phyloP scores from a whole-genome alignment of 805 yeast genomes.

The Candida sanyiensis region DNA sequence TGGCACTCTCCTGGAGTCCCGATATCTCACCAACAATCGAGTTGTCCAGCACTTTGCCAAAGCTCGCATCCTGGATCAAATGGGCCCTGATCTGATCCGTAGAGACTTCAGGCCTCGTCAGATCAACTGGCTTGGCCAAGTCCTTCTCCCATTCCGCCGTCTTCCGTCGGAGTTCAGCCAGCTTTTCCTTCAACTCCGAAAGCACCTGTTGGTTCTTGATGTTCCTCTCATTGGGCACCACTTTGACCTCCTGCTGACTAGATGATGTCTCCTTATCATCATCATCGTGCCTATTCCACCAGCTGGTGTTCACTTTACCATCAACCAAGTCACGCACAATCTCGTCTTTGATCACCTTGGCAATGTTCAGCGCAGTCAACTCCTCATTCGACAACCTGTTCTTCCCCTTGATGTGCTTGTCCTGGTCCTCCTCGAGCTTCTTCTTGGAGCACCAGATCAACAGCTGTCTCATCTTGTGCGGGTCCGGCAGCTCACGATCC shows the following conservation, averaged over 20 bases:
- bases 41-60: slow-evolving; percentile 19
- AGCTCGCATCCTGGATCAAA: slow-evolving; percentile 17
- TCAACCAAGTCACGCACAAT: slow-evolving; percentile 50
- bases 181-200: slow-evolving; percentile 38
- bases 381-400: slow-evolving; percentile 31
- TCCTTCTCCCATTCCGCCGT: slow-evolving; percentile 40
- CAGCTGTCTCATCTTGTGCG: slow-evolving; percentile 66
- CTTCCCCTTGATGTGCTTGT: slow-evolving; percentile 22
- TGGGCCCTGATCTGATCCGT: slow-evolving; percentile 4
- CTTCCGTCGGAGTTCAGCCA: slow-evolving; percentile 40
- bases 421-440: slow-evolving; percentile 28
- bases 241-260: slow-evolving; percentile 21
- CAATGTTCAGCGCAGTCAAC: slow-evolving; percentile 42
- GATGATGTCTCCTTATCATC: slow-evolving; percentile 19
- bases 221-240: slow-evolving; percentile 57
- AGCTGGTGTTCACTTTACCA: slow-evolving; percentile 57
- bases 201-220: slow-evolving; percentile 44
- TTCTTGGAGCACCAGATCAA: slow-evolving; percentile 63
- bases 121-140: slow-evolving; percentile 12
- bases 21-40: slow-evolving; percentile 16
- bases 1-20: slow-evolving; percentile 12
- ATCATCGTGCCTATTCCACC: slow-evolving; percentile 47
- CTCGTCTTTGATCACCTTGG: slow-evolving; percentile 61
- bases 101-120: slow-evolving; percentile 1
- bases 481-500: slow-evolving; percentile 59